Percentiles rank a stretch among this genome's conserved stretches.
phyloP scores from a whole-genome alignment of 495 filamentous ascomycete species.

The Corynascus novoguineensis region DNA sequence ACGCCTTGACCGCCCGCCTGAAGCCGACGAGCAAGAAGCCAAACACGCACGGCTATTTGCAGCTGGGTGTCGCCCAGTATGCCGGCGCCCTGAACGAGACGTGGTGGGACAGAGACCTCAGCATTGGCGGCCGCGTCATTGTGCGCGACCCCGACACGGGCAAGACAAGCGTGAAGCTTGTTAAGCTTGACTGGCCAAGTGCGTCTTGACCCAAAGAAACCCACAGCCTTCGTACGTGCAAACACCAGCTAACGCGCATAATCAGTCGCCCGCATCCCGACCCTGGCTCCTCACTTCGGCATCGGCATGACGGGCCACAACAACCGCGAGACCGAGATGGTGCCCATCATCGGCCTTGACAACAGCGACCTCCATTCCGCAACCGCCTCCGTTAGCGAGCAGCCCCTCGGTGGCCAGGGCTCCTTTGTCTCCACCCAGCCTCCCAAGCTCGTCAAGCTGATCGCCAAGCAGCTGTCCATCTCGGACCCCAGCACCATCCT shows the following conservation, averaged over 20 bases:
- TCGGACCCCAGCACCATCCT: conserved; percentile 66
- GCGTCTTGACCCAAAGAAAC: conserved; percentile 15
- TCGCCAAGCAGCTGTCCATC: conserved; percentile 67
- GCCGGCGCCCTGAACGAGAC: conserved; percentile 78
- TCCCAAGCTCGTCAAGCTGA: conserved; percentile 72
- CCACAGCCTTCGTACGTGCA: neutral
- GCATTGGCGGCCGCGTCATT: conserved; percentile 81
- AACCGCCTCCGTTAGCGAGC: conserved; percentile 26
- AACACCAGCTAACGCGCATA: neutral
- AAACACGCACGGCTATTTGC: conserved; percentile 74
- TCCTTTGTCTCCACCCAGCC: conserved; percentile 79
- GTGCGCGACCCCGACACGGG: conserved; percentile 65
- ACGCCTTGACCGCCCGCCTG: conserved; percentile 79
- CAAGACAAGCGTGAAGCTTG: conserved; percentile 76
- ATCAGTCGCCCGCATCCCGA: conserved; percentile 78
- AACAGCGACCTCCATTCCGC: conserved; percentile 51
- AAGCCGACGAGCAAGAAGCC: conserved; percentile 85
- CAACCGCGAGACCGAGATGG: conserved; percentile 90
- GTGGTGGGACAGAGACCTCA: conserved; percentile 93
- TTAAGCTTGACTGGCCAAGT: conserved; percentile 86
- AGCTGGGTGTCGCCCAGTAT: conserved; percentile 89
- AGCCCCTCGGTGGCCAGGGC: conserved; percentile 43
- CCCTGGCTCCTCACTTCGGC: conserved; percentile 91
- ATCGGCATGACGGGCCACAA: conserved; percentile 67
- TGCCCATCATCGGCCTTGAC: conserved; percentile 88